phyloP scores from a whole-genome alignment of 495 filamentous ascomycete genomes.

The Neurospora pannonica region DNA sequence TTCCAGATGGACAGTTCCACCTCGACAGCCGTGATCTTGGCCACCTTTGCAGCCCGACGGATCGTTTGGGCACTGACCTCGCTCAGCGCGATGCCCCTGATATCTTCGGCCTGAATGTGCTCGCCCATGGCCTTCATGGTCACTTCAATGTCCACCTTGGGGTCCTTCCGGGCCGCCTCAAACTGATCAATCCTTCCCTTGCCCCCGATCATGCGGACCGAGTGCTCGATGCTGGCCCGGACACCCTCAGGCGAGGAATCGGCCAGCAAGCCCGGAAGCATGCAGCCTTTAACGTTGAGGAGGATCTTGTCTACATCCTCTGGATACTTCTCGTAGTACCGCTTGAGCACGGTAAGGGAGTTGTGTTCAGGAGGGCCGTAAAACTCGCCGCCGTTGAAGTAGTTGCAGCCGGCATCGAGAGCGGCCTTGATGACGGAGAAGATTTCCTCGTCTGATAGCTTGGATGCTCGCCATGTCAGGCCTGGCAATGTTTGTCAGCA shows the following conservation, averaged over 20 bases:
- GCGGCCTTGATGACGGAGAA: constrained; percentile 61
- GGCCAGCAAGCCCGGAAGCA: constrained; percentile 19
- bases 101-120: constrained; percentile 62
- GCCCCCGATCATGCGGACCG: constrained; percentile 53
- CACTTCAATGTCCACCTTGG: constrained; percentile 38
- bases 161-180: constrained; percentile 66
- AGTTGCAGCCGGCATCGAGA: constrained; percentile 56
- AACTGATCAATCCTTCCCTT: constrained; percentile 78
- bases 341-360: constrained; percentile 52
- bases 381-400: constrained; percentile 76
- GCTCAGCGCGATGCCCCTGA: constrained; percentile 65
- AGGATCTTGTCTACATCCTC: constrained; percentile 57
- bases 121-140: constrained; percentile 46
- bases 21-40: constrained; percentile 67
- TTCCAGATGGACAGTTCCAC: constrained; percentile 70
- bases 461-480: constrained; percentile 57
- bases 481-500: constrained; percentile 31
- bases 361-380: constrained; percentile 68
- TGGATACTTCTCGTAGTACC: constrained; percentile 60
- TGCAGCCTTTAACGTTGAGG: constrained; percentile 55
- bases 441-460: constrained; percentile 47
- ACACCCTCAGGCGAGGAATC: constrained; percentile 57
- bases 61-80: constrained; percentile 71
- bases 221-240: constrained; percentile 59
- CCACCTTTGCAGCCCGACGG: constrained; percentile 56